These are phyloP conservation scores for Phytophthora hybrid DNA, from an alignment of 352 stramenopile genomes.

Conservation along the genomic window DNA sequence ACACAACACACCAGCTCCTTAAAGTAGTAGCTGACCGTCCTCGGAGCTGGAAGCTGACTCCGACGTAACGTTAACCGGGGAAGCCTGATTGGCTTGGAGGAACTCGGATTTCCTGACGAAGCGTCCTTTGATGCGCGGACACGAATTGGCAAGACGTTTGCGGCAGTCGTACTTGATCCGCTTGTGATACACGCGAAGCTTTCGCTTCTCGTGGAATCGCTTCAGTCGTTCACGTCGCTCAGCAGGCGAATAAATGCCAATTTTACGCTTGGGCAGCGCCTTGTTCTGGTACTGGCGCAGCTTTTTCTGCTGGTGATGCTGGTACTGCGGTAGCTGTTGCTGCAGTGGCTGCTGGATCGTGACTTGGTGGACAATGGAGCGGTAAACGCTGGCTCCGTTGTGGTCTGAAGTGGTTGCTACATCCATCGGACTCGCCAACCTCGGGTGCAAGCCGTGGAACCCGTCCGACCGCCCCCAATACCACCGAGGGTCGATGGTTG, in stretches of 20 bases:
- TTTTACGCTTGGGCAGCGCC: conserved; percentile 39
- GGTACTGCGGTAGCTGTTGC: conserved; percentile 6
- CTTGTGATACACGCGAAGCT: conserved; percentile 75
- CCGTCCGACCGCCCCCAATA: conserved; percentile 18
- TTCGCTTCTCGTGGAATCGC: conserved; percentile 80
- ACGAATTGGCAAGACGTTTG: conserved; percentile 73
- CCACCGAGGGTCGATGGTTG: conserved; percentile 14
- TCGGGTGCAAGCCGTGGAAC: conserved; percentile 34
- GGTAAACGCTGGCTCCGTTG: conserved; percentile 3
- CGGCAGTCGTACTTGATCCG: conserved; percentile 80
- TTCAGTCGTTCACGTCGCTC: conserved; percentile 60
- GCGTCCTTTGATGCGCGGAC: conserved; percentile 73
- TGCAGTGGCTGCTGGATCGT: conserved; percentile 8
- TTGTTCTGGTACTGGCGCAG: conserved; percentile 1
- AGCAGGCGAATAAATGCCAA: conserved; percentile 70
- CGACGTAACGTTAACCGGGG: conserved; percentile 6
- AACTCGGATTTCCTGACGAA: conserved; percentile 59
- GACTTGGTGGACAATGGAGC: conserved; percentile 10
- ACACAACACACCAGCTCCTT: not conserved
- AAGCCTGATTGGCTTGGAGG: conserved; percentile 19
- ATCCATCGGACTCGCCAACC: conserved; percentile 9
- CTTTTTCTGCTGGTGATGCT: conserved; percentile 5
- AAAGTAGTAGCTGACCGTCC: conserved; percentile 5
- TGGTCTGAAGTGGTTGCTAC: not conserved
- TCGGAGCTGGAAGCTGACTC: conserved; percentile 21